A percentile compares a stretch with the other conserved stretches of the same genome.
Evolutionary conservation across 805 yeast species (phyloP).

Genomic region (Nadsonia fulvescens): DNA sequence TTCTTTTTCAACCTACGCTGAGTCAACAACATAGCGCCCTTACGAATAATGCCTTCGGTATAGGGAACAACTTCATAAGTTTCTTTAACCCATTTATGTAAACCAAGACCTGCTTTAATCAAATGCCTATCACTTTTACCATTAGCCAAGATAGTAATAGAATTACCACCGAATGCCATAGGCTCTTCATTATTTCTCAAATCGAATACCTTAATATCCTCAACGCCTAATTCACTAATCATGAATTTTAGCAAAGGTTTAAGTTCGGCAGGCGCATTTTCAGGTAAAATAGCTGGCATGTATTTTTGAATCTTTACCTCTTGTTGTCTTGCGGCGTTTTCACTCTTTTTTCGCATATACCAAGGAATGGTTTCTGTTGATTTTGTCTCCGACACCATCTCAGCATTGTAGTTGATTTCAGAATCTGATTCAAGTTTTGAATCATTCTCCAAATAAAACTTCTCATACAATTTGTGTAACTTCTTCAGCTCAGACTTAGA

Average conservation of each 20-base stretch:
- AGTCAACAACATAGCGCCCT: constrained; percentile 32
- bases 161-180: constrained; percentile 23
- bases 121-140: constrained; percentile 68
- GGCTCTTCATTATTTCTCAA: constrained; percentile 25
- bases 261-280: constrained; percentile 16
- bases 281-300: constrained; percentile 11
- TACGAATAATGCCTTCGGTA: constrained; percentile 56
- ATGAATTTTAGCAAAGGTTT: constrained; percentile 27
- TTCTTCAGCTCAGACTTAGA: too few species aligned
- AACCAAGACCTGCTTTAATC: constrained; percentile 45
- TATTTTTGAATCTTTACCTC: background rate
- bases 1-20: constrained; percentile 34
- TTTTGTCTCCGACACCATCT: too few species aligned
- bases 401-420: too few species aligned
- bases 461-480: too few species aligned
- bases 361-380: too few species aligned
- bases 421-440: too few species aligned
- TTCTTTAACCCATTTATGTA: constrained; percentile 41
- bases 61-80: constrained; percentile 27
- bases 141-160: constrained; percentile 43
- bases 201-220: constrained; percentile 47
- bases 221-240: constrained; percentile 45
- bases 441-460: too few species aligned
- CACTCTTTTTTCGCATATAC: too few species aligned
- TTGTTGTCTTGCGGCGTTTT: constrained; percentile 2